phyloP scores from a whole-genome alignment of 768 basidiomycete genomes.

The Boletus coccyginus region DNA sequence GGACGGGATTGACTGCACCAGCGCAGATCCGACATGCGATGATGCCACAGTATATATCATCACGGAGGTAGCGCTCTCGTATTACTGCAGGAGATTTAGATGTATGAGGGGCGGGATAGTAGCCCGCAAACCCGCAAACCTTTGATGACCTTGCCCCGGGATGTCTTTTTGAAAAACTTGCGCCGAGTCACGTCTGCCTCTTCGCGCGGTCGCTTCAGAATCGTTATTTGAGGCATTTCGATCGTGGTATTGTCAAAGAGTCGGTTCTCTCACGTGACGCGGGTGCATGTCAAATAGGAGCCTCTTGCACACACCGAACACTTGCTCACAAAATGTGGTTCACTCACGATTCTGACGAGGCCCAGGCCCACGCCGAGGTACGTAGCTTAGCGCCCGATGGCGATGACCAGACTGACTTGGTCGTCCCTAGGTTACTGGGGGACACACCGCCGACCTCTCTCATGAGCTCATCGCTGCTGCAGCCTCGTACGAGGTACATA shows the following conservation, averaged over 20 bases:
- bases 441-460: constrained; percentile 21
- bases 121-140: constrained; percentile 42
- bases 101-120: neutral
- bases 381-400: neutral
- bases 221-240: constrained; percentile 58
- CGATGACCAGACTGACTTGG: neutral
- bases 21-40: constrained; percentile 63
- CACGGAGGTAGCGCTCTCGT: constrained; percentile 89
- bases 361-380: constrained; percentile 21
- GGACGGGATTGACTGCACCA: constrained; percentile 35
- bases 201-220: constrained; percentile 65
- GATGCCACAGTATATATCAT: constrained; percentile 89
- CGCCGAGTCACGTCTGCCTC: constrained; percentile 79
- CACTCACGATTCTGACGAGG: constrained; percentile 21
- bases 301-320: neutral
- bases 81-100: constrained; percentile 52
- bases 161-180: constrained; percentile 96
- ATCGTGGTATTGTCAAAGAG: neutral
- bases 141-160: constrained; percentile 90
- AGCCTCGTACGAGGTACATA: constrained; percentile 26
- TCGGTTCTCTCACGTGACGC: constrained; percentile 4
- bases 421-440: constrained; percentile 11
- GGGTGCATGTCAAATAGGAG: neutral
- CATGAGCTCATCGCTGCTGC: constrained; percentile 29
- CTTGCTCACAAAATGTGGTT: constrained; percentile 21